Base-by-base conservation (phyloP, 1,139 yeast species). In the Taiozyma sp. region DNA sequence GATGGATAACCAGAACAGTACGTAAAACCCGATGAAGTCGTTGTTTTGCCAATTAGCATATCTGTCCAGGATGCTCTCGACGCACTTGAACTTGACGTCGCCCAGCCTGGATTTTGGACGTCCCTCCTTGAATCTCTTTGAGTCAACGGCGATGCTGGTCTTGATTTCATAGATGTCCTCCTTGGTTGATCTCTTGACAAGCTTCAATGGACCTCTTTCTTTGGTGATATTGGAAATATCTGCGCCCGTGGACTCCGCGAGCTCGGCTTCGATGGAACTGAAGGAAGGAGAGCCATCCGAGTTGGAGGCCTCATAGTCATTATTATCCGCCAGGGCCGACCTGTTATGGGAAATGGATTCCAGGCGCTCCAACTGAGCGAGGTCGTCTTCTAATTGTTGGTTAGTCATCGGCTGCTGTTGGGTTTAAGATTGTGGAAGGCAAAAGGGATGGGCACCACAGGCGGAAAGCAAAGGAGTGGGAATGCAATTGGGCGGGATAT, bases 1-100 rank as follows among this genome's bases (percentile, higher is more conserved):
- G 9, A 83, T 77, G 3, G 78, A 77, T 50, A 85, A 68, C 95
- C 95, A 86, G 55, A 82, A 79, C 49, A 85, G 73, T 13, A 85
- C 79, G 60, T 79, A 86, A 43, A 85, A 70, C 1, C 93, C 95
- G 56, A 76, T 79, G 62, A 81, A 85, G 61, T 64, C 57, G 32
- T 56, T 54, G 43, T 53, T 51, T 46, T 57, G 58, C 30, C 47
- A 46, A 42, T 58, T 59, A 26, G 66, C 64, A 21, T 63, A 70
- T 35, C 74, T 68, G 60, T 81, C 87, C 52, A 81, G 71, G 6
- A 81, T 76, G 5, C 83, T 74, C 5, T 77, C 67, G 13, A 75
- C 64, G 14, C 65, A 62, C 40, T 71, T 69, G 59, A 76, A 76
- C 46, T 70, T 68, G 41, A 76, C 73, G 57, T 77, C 82, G 21